A percentile compares a stretch with the other conserved stretches of the same genome.
Evolutionary conservation across 1,139 yeast genomes (phyloP).

Genomic region (Pichia sp.): DNA sequence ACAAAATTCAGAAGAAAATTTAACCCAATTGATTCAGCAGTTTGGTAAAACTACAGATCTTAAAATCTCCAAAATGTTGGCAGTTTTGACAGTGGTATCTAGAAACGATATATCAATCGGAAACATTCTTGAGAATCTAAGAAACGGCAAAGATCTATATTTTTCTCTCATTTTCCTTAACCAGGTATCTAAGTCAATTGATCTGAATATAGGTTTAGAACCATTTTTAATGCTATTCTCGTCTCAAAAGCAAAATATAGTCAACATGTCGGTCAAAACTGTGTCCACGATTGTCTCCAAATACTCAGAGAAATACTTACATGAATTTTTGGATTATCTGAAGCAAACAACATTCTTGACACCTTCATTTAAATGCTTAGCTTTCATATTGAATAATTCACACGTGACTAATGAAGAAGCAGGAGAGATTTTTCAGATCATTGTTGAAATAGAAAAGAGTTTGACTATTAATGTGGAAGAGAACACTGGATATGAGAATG

Average conservation of each 20-base stretch:
- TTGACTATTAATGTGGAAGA: slow-evolving; percentile 17
- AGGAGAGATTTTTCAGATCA: slow-evolving; percentile 25
- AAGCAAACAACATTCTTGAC: slow-evolving; percentile 9
- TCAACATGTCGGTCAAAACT: slow-evolving; percentile 48
- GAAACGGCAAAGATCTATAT: slow-evolving; percentile 27
- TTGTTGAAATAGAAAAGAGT: slow-evolving; percentile 19
- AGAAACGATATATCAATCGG: slow-evolving; percentile 33
- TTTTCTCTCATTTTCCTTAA: slow-evolving; percentile 43
- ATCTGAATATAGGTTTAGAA: slow-evolving; percentile 31
- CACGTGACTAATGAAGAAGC: slow-evolving; percentile 23
- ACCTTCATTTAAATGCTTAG: slow-evolving; percentile 36
- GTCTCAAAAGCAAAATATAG: slow-evolving; percentile 37
- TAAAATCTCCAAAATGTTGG: slow-evolving; percentile 36
- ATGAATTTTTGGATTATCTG: slow-evolving; percentile 33
- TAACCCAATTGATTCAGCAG: slow-evolving; percentile 15
- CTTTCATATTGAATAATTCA: slow-evolving; percentile 35
- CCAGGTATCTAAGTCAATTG: slow-evolving; percentile 38
- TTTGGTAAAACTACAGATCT: slow-evolving; percentile 23
- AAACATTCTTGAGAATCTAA: slow-evolving; percentile 34
- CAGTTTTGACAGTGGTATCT: slow-evolving; percentile 39
- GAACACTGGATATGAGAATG: slow-evolving; percentile 31
- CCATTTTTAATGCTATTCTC: slow-evolving; percentile 35
- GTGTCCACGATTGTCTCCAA: slow-evolving; percentile 48
- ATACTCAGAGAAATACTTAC: slow-evolving; percentile 36
- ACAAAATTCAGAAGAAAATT: slow-evolving; percentile 12